Percentiles rank a stretch among this genome's conserved stretches.
phyloP scores from a whole-genome alignment of 1,284 basidiomycete species.

The Ceratobasidium papillatum region DNA sequence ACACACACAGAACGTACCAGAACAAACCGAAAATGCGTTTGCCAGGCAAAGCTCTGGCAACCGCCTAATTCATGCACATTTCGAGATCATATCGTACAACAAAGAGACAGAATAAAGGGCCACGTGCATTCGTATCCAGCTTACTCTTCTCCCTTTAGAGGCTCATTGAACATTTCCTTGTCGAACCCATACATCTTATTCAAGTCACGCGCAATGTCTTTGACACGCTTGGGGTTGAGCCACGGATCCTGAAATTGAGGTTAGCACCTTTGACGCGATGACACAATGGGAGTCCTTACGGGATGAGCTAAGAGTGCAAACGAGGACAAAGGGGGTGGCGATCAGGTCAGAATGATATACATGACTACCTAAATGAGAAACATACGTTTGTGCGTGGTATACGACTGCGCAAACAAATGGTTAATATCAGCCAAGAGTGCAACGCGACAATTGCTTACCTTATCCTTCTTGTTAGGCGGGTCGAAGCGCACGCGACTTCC shows the following conservation, averaged over 20 bases:
- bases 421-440: background rate
- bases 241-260: slow-evolving; percentile 19
- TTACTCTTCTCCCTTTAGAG: background rate
- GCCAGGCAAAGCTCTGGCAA: background rate
- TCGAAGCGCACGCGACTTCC: slow-evolving; percentile 43
- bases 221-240: slow-evolving; percentile 35
- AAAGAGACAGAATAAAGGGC: background rate
- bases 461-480: slow-evolving; percentile 41
- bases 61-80: background rate
- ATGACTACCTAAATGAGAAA: background rate
- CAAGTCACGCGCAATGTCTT: slow-evolving; percentile 33
- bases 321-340: slow-evolving; percentile 22
- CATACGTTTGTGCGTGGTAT: slow-evolving; percentile 38
- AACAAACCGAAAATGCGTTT: background rate
- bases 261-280: slow-evolving; percentile 7
- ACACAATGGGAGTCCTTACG: slow-evolving; percentile 8
- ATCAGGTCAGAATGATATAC: slow-evolving; percentile 8
- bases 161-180: slow-evolving; percentile 3
- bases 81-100: slow-evolving; percentile 2
- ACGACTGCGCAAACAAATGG: slow-evolving; percentile 18
- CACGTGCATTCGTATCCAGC: background rate
- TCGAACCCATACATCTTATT: slow-evolving; percentile 36
- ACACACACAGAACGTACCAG: slow-evolving; percentile 2
- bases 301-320: slow-evolving; percentile 7
- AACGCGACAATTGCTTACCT: background rate